Evolutionary conservation across 139 green algal species (phyloP).

Genomic region (Chlorella sorokiniana): DNA sequence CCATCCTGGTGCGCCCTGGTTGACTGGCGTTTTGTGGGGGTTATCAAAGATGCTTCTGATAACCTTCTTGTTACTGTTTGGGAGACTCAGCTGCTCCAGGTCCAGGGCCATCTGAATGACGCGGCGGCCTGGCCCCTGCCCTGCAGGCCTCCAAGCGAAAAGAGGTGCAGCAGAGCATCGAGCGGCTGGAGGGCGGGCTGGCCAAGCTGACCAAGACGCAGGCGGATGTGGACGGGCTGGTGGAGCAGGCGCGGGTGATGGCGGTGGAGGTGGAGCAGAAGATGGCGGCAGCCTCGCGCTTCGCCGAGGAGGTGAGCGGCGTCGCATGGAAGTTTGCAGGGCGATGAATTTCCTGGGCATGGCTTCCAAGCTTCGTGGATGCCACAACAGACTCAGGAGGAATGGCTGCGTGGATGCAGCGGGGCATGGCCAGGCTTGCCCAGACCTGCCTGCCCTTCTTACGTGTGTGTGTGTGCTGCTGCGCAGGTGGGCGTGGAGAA

Average conservation of each 20-base stretch:
- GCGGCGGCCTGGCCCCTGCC: too few species aligned
- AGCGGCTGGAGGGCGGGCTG: conserved; percentile 58
- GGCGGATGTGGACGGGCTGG: conserved; percentile 85
- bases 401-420: too few species aligned
- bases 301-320: conserved; percentile 78
- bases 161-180: not conserved
- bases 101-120: too few species aligned
- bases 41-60: too few species aligned
- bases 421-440: too few species aligned
- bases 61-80: too few species aligned
- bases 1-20: not conserved
- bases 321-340: not conserved
- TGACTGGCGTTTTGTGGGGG: too few species aligned
- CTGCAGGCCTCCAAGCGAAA: conserved; percentile 47
- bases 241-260: conserved; percentile 86
- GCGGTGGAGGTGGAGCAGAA: conserved; percentile 88
- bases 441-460: not conserved
- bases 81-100: conserved; percentile 83
- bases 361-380: too few species aligned
- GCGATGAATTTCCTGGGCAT: not conserved
- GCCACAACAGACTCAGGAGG: too few species aligned
- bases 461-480: not conserved
- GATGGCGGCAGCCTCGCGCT: conserved; percentile 78
- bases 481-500: conserved; percentile 78
- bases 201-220: conserved; percentile 84